Evolutionary conservation across 768 basidiomycete genomes (phyloP).

Genomic region (Rhodocollybia butyracea): DNA sequence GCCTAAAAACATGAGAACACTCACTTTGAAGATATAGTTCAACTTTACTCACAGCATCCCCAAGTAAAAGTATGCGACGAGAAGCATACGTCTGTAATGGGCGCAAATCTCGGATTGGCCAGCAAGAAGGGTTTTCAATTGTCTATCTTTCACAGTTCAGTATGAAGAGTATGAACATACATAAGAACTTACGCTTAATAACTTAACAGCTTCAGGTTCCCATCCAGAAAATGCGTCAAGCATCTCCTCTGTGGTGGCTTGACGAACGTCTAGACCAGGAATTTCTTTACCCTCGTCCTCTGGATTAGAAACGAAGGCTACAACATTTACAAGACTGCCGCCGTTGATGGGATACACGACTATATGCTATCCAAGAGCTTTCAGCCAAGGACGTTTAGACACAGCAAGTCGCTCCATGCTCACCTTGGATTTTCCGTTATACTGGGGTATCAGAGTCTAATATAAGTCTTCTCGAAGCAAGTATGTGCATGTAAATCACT

Average conservation of each 20-base stretch:
- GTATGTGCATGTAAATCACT: not conserved
- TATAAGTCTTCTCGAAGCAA: not conserved
- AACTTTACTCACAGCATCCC: constrained; percentile 35
- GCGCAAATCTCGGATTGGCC: constrained; percentile 29
- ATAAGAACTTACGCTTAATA: constrained; percentile 37
- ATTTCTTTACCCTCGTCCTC: constrained; percentile 31
- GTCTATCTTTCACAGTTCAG: not conserved
- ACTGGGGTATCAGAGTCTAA: constrained; percentile 18
- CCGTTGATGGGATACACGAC: constrained; percentile 49
- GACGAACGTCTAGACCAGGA: constrained; percentile 27
- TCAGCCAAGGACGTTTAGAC: not conserved
- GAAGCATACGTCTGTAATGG: constrained; percentile 26
- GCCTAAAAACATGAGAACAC: too few species aligned
- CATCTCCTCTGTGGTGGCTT: constrained; percentile 34
- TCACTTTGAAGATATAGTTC: too few species aligned
- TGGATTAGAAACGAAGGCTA: constrained; percentile 32
- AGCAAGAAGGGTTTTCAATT: constrained; percentile 23
- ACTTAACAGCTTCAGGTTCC: constrained; percentile 41
- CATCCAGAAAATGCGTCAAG: constrained; percentile 34
- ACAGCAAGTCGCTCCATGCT: not conserved
- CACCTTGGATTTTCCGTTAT: constrained; percentile 31
- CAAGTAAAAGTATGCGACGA: constrained; percentile 29
- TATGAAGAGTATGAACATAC: not conserved
- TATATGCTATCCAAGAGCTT: constrained; percentile 33
- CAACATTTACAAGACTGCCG: constrained; percentile 48